Conservation (phyloP, 2,329 filamentous ascomycete genomes). For the Ilyonectria robusta region DNA sequence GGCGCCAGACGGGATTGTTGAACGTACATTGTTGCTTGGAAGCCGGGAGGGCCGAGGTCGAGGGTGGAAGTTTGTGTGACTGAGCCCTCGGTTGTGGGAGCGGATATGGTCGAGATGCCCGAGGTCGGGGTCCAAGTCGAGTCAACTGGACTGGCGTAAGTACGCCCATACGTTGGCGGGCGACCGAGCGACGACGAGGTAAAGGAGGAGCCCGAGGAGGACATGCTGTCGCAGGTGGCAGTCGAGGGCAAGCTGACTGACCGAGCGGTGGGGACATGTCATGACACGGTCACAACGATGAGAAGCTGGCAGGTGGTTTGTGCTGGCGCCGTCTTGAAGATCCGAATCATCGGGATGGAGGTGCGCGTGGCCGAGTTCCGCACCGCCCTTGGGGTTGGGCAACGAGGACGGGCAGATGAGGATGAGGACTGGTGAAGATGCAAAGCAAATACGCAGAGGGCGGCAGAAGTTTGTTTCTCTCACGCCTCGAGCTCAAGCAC, state of each 20-base stretch:
- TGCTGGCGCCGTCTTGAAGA: slow-evolving; percentile 42
- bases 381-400: slow-evolving; percentile 27
- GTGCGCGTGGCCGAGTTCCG: slow-evolving; percentile 27
- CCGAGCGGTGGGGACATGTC: slow-evolving; percentile 50
- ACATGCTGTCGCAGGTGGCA: slow-evolving; percentile 54
- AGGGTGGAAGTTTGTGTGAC: slow-evolving; percentile 59
- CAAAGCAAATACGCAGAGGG: slow-evolving; percentile 16
- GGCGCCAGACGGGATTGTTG: not conserved
- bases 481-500: slow-evolving; percentile 7
- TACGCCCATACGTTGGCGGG: slow-evolving; percentile 58
- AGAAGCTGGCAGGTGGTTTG: slow-evolving; percentile 39
- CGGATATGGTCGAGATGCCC: slow-evolving; percentile 60
- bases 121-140: slow-evolving; percentile 63
- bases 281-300: slow-evolving; percentile 48
- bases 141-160: slow-evolving; percentile 60
- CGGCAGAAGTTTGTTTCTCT: slow-evolving; percentile 6
- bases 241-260: slow-evolving; percentile 48
- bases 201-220: slow-evolving; percentile 65
- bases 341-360: slow-evolving; percentile 36
- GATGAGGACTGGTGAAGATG: slow-evolving; percentile 9
- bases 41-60: slow-evolving; percentile 67
- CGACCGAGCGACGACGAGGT: slow-evolving; percentile 61
- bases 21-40: slow-evolving; percentile 67
- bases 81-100: slow-evolving; percentile 55
- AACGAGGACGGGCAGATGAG: not conserved